Evolutionary conservation across 2,329 filamentous ascomycete genomes (phyloP), one percentile per base, ranked within the genome.

Genomic region (Fusarium sp.): DNA sequence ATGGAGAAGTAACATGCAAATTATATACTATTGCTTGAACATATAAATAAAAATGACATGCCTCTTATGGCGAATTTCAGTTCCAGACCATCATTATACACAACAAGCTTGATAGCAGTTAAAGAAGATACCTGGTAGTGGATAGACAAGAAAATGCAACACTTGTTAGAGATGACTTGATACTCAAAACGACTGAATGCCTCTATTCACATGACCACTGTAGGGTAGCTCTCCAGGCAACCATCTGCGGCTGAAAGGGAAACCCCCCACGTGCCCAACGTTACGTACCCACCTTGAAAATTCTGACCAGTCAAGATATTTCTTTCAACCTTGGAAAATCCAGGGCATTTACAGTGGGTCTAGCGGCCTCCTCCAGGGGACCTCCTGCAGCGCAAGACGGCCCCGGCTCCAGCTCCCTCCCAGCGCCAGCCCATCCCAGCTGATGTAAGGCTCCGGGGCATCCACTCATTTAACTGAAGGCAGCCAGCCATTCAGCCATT

Each of bases 251-350:
- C 75, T 75, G 73, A 74, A 74, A 60, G 45, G 65, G 67, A 73
- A 67, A 65, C 31, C 52, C 63, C 56, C 75, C 74, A 75, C 73
- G 75, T 77, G 74, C 74, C 61, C 58, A 70, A 65, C 64, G 58
- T 67, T 59, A 28, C 20, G 63, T 59, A 26, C 35, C 73, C 71
- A 73, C 75, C 52, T 42, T 24, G 44, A 24, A 63, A 45, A 42
- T 38, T 38, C 58, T 44, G 51, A 51, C 72, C 72, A 73, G 47
- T 73, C 47, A 74, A 38, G 44, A 20, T 20, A 49, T 48, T 63
- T 36, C 36, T 63, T 52, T 20, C 59, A 55, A 52, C 33, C 49
- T 36, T 52, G n/a, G 28, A 58, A 49, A 54, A 52, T 42, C 38
- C 41, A 70, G 67, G 66, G 65, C 63, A 64, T 39, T 62, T 65